These are phyloP conservation scores for Oryza australiensis DNA, from an alignment of 176 grass and related monocot genomes.

Conservation along the genomic window DNA sequence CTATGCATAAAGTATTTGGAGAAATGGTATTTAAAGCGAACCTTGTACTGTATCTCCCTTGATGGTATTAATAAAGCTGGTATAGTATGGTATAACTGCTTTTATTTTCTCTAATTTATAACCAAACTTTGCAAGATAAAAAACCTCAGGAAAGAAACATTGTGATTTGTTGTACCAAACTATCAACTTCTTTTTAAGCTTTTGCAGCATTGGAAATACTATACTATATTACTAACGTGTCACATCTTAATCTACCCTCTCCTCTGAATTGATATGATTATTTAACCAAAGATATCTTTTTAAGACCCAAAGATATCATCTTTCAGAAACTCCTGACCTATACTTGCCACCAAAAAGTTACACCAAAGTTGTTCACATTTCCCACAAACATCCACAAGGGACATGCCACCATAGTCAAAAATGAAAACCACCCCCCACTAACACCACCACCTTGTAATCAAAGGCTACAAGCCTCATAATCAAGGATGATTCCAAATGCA, in stretches of 20 bases:
- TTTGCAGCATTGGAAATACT: slow-evolving; percentile 12
- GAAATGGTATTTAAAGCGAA: not conserved
- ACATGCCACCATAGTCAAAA: slow-evolving; percentile 33
- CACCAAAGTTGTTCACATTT: not conserved
- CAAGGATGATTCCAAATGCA: slow-evolving; percentile 33
- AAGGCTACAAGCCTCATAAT: slow-evolving; percentile 26
- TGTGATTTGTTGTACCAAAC: not conserved
- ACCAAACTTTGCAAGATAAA: not conserved
- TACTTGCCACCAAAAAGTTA: slow-evolving; percentile 15
- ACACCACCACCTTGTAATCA: slow-evolving; percentile 31
- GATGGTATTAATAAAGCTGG: not conserved
- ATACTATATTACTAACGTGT: not conserved
- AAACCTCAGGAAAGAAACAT: not conserved
- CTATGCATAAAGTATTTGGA: not conserved
- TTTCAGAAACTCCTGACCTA: not conserved
- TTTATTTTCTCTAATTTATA: not conserved
- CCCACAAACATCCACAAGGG: not conserved
- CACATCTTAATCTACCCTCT: not conserved
- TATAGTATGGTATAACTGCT: not conserved
- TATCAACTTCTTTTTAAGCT: slow-evolving; percentile 15
- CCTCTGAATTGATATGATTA: not conserved
- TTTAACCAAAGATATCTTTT: not conserved
- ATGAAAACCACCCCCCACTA: slow-evolving; percentile 36
- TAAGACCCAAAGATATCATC: not conserved
- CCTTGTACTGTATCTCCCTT: slow-evolving; percentile 18